These are phyloP conservation scores for Rhytidhysteron rufulum DNA, from an alignment of 2,329 filamentous ascomycete species.

Conservation along the genomic window DNA sequence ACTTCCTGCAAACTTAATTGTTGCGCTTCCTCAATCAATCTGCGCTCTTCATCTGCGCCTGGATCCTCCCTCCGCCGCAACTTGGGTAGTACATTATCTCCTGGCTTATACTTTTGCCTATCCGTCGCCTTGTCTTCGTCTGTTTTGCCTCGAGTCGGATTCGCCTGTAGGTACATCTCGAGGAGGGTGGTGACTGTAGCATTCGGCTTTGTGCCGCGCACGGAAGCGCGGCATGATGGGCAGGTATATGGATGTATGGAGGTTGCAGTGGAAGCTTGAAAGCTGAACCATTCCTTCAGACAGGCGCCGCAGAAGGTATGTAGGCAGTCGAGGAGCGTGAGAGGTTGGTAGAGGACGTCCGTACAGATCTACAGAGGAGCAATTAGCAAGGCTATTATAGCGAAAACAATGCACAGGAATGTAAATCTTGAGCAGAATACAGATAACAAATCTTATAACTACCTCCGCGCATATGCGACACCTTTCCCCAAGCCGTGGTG, in stretches of 20 bases:
- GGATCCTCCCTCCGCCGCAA: conserved; percentile 48
- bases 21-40: conserved; percentile 67
- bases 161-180: conserved; percentile 79
- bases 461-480: background rate
- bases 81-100: conserved; percentile 73
- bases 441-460: background rate
- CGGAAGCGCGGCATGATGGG: conserved; percentile 82
- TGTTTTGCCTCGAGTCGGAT: conserved; percentile 70
- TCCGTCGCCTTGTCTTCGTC: conserved; percentile 73
- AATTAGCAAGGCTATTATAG: conserved; percentile 1
- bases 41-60: conserved; percentile 63
- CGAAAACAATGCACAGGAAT: no score
- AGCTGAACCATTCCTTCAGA: conserved; percentile 91
- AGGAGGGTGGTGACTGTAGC: conserved; percentile 84
- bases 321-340: conserved; percentile 87
- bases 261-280: conserved; percentile 62
- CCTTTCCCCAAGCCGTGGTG: background rate
- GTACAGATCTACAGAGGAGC: conserved; percentile 74
- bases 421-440: background rate
- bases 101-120: conserved; percentile 70
- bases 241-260: conserved; percentile 69
- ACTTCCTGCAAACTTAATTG: conserved; percentile 69
- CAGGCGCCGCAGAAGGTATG: conserved; percentile 96
- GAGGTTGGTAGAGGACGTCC: conserved; percentile 84
- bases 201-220: conserved; percentile 85